These are phyloP conservation scores for Spinacia oleracea DNA, from an alignment of 179 eudicot species.

Conservation along the genomic window DNA sequence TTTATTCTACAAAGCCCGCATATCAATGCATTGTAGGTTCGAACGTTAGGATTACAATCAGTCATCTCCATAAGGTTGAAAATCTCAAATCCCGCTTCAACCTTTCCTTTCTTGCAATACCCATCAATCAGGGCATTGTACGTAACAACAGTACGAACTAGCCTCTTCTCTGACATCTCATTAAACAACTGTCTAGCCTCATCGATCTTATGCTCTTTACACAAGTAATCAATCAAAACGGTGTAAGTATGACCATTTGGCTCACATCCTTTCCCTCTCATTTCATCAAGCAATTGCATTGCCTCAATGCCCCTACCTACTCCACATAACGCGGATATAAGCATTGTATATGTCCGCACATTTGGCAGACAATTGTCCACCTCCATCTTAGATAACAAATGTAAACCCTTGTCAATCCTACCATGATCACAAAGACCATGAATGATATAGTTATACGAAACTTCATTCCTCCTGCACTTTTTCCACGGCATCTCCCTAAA, in stretches of 20 bases:
- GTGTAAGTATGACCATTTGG: slow-evolving; percentile 78
- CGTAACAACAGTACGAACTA: slow-evolving; percentile 56
- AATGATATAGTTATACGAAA: slow-evolving; percentile 66
- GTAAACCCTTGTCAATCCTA: slow-evolving; percentile 58
- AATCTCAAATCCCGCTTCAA: slow-evolving; percentile 54
- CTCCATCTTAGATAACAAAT: slow-evolving; percentile 50
- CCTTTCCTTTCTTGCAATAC: slow-evolving; percentile 55
- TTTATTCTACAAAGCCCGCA: slow-evolving; percentile 54
- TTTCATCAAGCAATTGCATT: slow-evolving; percentile 50
- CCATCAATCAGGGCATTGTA: slow-evolving; percentile 76
- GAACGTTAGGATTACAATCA: slow-evolving; percentile 51
- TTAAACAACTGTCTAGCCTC: slow-evolving; percentile 50
- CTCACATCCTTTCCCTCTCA: slow-evolving; percentile 58
- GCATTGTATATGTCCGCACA: slow-evolving; percentile 64
- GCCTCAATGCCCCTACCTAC: slow-evolving; percentile 49
- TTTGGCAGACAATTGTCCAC: slow-evolving; percentile 55
- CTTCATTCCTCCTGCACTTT: slow-evolving; percentile 65
- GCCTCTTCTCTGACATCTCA: slow-evolving; percentile 43
- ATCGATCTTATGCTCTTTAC: slow-evolving; percentile 54
- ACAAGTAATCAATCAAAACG: slow-evolving; percentile 56
- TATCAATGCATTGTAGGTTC: slow-evolving; percentile 72
- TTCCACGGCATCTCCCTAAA: slow-evolving; percentile 54
- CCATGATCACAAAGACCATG: slow-evolving; percentile 69
- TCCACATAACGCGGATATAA: slow-evolving; percentile 61
- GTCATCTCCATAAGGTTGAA: slow-evolving; percentile 49